Conservation (phyloP, 176 grass and related monocot genomes). For the Oryza meyeriana region DNA sequence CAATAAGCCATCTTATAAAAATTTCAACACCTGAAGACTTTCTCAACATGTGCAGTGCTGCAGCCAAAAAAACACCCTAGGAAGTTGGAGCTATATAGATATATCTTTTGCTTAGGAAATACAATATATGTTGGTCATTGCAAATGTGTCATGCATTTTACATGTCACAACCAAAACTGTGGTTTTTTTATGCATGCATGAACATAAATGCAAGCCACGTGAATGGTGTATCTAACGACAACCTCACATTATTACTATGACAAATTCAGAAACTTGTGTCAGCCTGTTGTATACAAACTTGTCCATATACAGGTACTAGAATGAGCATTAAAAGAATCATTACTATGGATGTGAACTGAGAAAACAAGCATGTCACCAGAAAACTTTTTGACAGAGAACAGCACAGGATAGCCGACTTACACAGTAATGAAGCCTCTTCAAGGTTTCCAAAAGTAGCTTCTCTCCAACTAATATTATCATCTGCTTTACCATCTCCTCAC, state of each 20-base stretch:
- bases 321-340: neutral
- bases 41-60: neutral
- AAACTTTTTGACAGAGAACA: neutral
- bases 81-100: neutral
- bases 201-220: neutral
- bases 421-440: constrained; percentile 52
- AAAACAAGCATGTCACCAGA: constrained; percentile 16
- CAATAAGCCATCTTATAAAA: constrained; percentile 4
- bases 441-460: constrained; percentile 53
- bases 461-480: constrained; percentile 73
- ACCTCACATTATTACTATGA: neutral
- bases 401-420: constrained; percentile 44
- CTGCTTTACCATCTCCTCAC: constrained; percentile 68
- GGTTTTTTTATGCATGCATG: neutral
- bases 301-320: neutral
- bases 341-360: neutral
- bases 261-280: neutral
- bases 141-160: neutral
- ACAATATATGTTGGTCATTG: neutral
- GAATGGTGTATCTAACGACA: neutral
- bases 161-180: neutral
- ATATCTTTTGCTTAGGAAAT: neutral
- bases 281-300: neutral
- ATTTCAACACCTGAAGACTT: neutral
- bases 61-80: neutral